A percentile compares a stretch with the other conserved stretches of the same genome.
phyloP scores from a whole-genome alignment of 768 basidiomycete species.

The Baorangia bicolor region DNA sequence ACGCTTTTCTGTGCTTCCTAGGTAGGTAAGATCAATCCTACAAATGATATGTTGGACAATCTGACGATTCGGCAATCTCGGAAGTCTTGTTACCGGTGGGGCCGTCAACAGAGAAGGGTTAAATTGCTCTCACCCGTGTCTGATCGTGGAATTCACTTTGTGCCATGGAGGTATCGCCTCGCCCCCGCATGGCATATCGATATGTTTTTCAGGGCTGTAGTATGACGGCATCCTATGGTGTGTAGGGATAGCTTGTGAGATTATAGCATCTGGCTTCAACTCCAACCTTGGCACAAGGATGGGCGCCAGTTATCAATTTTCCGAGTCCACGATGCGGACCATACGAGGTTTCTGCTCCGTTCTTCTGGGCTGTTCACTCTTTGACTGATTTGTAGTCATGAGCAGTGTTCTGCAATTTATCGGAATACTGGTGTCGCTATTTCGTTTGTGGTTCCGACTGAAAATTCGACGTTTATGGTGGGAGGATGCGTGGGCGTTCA shows the following conservation, averaged over 20 bases:
- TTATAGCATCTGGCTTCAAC: conserved; percentile 6
- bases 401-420: conserved; percentile 9
- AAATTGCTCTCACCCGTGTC: background rate
- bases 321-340: conserved; percentile 6
- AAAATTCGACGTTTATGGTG: conserved; percentile 20
- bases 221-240: background rate
- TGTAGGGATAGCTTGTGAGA: background rate
- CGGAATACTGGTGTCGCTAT: conserved; percentile 14
- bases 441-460: conserved; percentile 20
- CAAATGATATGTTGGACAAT: background rate
- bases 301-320: conserved; percentile 8
- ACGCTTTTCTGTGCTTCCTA: background rate
- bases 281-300: background rate
- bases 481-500: conserved; percentile 21
- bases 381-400: conserved; percentile 1
- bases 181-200: background rate
- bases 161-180: background rate
- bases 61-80: background rate
- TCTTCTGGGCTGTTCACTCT: background rate
- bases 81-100: background rate
- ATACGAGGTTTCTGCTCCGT: conserved; percentile 8
- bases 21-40: background rate
- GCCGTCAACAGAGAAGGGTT: background rate
- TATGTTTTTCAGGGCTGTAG: background rate
- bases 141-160: background rate